Conservation (phyloP, 164 flowering plant species). For the Vitis rotundifolia region DNA sequence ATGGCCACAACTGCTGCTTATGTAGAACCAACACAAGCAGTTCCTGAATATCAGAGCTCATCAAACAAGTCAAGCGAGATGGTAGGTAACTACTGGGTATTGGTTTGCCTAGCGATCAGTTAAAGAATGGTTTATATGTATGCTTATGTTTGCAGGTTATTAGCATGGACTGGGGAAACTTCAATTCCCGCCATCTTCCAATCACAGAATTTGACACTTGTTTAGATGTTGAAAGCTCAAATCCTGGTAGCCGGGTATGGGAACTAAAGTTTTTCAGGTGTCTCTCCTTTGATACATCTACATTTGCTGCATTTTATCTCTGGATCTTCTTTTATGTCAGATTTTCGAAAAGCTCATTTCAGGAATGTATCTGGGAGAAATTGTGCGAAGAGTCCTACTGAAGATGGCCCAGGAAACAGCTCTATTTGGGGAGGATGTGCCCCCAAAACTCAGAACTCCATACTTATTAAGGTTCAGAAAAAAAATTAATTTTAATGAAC, state of each 20-base stretch:
- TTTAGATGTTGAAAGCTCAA: conserved; percentile 56
- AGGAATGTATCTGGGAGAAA: conserved; percentile 71
- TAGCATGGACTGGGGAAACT: conserved; percentile 60
- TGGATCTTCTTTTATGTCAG: conserved; percentile 21
- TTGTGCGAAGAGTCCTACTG: conserved; percentile 54
- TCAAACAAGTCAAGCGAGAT: conserved; percentile 37
- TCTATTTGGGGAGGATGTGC: conserved; percentile 55
- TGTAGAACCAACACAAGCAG: conserved; percentile 33
- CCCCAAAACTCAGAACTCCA: conserved; percentile 47
- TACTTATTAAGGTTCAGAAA: conserved; percentile 43
- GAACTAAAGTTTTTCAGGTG: not conserved
- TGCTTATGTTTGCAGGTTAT: conserved; percentile 39
- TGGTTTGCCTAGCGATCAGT: not conserved
- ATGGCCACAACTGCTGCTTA: conserved; percentile 60
- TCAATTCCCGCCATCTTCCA: conserved; percentile 50
- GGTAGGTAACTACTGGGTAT: conserved; percentile 21
- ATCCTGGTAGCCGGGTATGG: conserved; percentile 54
- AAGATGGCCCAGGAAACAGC: conserved; percentile 59
- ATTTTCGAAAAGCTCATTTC: conserved; percentile 64
- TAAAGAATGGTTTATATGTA: not conserved
- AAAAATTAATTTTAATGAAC: not conserved
- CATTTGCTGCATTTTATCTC: not conserved
- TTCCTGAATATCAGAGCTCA: conserved; percentile 29
- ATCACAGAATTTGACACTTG: conserved; percentile 49
- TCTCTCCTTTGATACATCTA: not conserved